These are phyloP conservation scores for Leucocoprinus birnbaumii DNA, from an alignment of 768 basidiomycete species.

Conservation along the genomic window DNA sequence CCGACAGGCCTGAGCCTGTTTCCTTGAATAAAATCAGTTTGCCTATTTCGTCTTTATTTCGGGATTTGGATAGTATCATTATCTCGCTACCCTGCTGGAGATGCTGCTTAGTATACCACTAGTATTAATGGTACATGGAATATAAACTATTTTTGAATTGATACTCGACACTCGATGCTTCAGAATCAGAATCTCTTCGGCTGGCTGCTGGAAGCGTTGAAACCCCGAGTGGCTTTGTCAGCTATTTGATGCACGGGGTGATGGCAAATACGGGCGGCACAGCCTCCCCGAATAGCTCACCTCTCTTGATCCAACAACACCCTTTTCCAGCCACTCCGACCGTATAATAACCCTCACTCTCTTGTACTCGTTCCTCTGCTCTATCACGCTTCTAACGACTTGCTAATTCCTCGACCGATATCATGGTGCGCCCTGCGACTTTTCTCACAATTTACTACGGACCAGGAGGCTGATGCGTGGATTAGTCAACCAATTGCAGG, in stretches of 20 bases:
- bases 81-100: background rate
- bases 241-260: slow-evolving; percentile 2
- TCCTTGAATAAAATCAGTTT: no score
- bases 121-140: no score
- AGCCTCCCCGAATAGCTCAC: background rate
- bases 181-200: background rate
- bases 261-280: slow-evolving; percentile 6
- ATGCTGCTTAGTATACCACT: no score
- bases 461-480: background rate
- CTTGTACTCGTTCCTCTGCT: background rate
- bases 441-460: background rate
- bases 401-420: background rate
- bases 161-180: no score
- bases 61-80: background rate
- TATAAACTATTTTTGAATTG: no score
- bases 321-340: slow-evolving; percentile 8
- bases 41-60: background rate
- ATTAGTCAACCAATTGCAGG: slow-evolving; percentile 88
- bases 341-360: background rate
- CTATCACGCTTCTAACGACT: slow-evolving; percentile 4
- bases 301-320: slow-evolving; percentile 3
- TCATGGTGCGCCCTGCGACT: background rate
- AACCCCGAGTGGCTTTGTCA: slow-evolving; percentile 9
- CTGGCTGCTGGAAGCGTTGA: background rate
- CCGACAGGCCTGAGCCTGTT: background rate